phyloP scores from a whole-genome alignment of 805 yeast genomes.

The Peterozyma toletana region DNA sequence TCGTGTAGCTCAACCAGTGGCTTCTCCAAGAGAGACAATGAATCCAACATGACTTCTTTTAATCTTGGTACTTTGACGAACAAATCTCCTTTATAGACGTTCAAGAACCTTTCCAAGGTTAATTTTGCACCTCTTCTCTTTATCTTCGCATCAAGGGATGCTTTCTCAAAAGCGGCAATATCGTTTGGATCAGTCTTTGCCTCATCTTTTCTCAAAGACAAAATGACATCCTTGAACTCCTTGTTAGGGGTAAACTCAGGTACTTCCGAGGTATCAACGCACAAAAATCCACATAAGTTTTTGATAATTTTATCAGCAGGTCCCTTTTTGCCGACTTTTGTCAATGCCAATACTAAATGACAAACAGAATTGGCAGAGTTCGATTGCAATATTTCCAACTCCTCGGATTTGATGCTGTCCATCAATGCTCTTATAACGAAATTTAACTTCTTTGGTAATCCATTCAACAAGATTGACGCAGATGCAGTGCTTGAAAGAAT shows the following conservation, averaged over 20 bases:
- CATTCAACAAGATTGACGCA: slow-evolving; percentile 53
- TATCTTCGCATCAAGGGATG: slow-evolving; percentile 65
- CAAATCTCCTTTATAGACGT: slow-evolving; percentile 42
- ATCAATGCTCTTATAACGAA: slow-evolving; percentile 84
- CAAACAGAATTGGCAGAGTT: slow-evolving; percentile 69
- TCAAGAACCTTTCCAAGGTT: slow-evolving; percentile 56
- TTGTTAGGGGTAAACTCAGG: slow-evolving; percentile 80
- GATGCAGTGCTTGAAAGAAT: slow-evolving; percentile 74
- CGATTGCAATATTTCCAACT: slow-evolving; percentile 53
- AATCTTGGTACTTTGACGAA: slow-evolving; percentile 64
- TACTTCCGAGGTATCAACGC: slow-evolving; percentile 93
- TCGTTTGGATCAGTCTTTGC: slow-evolving; percentile 56
- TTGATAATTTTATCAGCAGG: slow-evolving; percentile 86
- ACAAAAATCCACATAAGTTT: slow-evolving; percentile 84
- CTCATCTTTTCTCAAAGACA: slow-evolving; percentile 78
- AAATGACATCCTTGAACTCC: slow-evolving; percentile 41
- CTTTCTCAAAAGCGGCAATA: slow-evolving; percentile 50
- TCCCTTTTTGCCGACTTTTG: slow-evolving; percentile 48
- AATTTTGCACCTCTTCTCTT: slow-evolving; percentile 81
- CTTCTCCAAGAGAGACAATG: slow-evolving; percentile 32
- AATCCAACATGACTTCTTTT: slow-evolving; percentile 54
- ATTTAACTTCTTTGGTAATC: slow-evolving; percentile 81
- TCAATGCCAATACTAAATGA: slow-evolving; percentile 52
- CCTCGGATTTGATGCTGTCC: slow-evolving; percentile 86
- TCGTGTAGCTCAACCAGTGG: slow-evolving; percentile 12